phyloP scores from a whole-genome alignment of 306 rosid genomes.

The Purshia tridentata region DNA sequence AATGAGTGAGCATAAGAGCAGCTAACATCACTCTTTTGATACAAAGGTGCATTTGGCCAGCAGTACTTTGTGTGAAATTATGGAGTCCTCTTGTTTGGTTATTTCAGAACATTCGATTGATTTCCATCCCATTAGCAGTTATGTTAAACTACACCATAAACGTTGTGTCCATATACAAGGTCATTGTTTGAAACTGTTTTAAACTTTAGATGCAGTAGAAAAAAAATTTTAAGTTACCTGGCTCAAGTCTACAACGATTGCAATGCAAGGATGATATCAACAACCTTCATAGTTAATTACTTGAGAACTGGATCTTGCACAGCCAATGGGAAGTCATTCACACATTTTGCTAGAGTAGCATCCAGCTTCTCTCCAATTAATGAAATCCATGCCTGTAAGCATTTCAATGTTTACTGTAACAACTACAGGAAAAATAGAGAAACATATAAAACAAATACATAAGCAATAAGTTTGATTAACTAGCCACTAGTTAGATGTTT shows the following conservation, averaged over 20 bases:
- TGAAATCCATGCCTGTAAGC: slow-evolving; percentile 51
- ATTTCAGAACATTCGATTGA: background rate
- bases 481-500: background rate
- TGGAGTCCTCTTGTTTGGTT: background rate
- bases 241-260: background rate
- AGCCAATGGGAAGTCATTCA: slow-evolving; percentile 28
- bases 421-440: background rate
- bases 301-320: slow-evolving; percentile 43
- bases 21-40: background rate
- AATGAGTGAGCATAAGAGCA: background rate
- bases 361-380: slow-evolving; percentile 69
- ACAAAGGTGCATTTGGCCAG: background rate
- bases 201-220: background rate
- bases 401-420: slow-evolving; percentile 8
- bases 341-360: slow-evolving; percentile 55
- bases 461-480: slow-evolving; percentile 16
- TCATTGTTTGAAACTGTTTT: background rate
- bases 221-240: slow-evolving; percentile 25
- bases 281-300: slow-evolving; percentile 8
- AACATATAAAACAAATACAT: background rate
- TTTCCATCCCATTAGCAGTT: background rate
- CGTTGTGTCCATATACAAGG: background rate
- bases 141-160: background rate
- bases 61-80: background rate
- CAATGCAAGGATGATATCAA: background rate